phyloP scores from a whole-genome alignment of 2,329 filamentous ascomycete genomes.

The Pseudogymnoascus sp. region DNA sequence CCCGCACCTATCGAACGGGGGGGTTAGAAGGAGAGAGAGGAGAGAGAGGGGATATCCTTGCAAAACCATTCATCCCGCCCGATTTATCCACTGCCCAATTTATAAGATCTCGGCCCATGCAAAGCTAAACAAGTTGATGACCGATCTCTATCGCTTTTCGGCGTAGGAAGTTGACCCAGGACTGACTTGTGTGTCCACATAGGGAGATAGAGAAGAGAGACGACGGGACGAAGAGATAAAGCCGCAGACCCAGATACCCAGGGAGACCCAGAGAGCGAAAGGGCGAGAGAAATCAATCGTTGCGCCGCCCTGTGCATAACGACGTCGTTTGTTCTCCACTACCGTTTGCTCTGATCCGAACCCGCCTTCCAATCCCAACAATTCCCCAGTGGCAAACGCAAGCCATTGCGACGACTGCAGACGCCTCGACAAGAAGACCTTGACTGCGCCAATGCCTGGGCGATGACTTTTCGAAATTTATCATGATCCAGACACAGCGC shows the following conservation, averaged over 20 bases:
- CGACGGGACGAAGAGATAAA: neutral
- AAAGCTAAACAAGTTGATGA: slow-evolving; percentile 1
- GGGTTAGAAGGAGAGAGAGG: neutral
- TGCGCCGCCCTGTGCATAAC: neutral
- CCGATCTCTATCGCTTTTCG: slow-evolving; percentile 1
- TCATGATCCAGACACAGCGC: slow-evolving; percentile 5
- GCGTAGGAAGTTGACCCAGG: neutral
- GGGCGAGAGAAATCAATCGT: no score
- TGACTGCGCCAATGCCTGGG: neutral
- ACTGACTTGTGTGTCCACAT: neutral
- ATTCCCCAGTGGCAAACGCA: slow-evolving; percentile 1
- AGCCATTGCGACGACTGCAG: neutral
- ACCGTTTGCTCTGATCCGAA: neutral
- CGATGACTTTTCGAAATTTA: neutral
- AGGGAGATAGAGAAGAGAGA: neutral
- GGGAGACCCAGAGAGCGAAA: neutral
- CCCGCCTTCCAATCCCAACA: neutral
- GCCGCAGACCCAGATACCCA: neutral
- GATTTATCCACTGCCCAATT: slow-evolving; percentile 5
- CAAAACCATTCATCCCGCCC: neutral
- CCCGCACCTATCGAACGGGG: neutral
- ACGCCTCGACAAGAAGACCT: neutral
- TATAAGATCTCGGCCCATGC: slow-evolving; percentile 9
- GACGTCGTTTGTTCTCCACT: slow-evolving; percentile 1
- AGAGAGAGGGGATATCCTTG: neutral